Evolutionary conservation across 257 asterid genomes (phyloP).

Genomic region (Solanum pinnatisectum): DNA sequence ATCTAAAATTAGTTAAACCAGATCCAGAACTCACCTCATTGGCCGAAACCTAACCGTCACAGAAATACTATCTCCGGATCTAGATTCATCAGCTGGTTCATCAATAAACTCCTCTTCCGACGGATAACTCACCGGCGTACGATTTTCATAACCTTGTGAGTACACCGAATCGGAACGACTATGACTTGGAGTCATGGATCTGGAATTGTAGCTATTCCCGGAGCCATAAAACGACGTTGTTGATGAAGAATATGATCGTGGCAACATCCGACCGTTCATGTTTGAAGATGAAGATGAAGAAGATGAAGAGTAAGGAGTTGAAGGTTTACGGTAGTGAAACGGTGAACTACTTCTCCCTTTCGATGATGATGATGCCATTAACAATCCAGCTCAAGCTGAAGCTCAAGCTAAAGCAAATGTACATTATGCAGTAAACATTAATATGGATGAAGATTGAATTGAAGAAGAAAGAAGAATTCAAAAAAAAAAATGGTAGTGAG

Average conservation of each 20-base stretch:
- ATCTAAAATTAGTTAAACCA: slow-evolving; percentile 16
- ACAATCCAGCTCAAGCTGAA: slow-evolving; percentile 53
- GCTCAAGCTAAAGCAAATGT: slow-evolving; percentile 25
- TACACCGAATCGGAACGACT: slow-evolving; percentile 30
- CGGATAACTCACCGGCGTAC: slow-evolving; percentile 59
- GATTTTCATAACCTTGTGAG: slow-evolving; percentile 25
- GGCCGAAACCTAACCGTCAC: slow-evolving; percentile 97
- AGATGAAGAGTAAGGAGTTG: slow-evolving; percentile 79
- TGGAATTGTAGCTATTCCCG: slow-evolving; percentile 71
- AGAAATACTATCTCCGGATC: slow-evolving; percentile 91
- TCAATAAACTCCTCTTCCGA: slow-evolving; percentile 51
- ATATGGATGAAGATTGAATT: slow-evolving; percentile 19
- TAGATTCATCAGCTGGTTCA: slow-evolving; percentile 52
- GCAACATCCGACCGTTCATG: slow-evolving; percentile 56
- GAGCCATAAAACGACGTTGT: slow-evolving; percentile 60
- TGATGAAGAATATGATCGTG: slow-evolving; percentile 57
- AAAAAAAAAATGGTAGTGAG: neutral
- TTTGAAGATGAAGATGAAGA: slow-evolving; percentile 89
- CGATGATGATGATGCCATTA: slow-evolving; percentile 89
- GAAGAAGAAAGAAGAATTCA: slow-evolving; percentile 19
- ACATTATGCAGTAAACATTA: neutral
- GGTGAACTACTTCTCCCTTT: slow-evolving; percentile 89
- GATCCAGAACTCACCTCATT: slow-evolving; percentile 53
- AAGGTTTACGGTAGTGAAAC: slow-evolving; percentile 47
- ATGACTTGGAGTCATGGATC: slow-evolving; percentile 67